These are phyloP conservation scores for Ustilaginoidea virens DNA, from an alignment of 2,329 filamentous ascomycete species.

Conservation along the genomic window DNA sequence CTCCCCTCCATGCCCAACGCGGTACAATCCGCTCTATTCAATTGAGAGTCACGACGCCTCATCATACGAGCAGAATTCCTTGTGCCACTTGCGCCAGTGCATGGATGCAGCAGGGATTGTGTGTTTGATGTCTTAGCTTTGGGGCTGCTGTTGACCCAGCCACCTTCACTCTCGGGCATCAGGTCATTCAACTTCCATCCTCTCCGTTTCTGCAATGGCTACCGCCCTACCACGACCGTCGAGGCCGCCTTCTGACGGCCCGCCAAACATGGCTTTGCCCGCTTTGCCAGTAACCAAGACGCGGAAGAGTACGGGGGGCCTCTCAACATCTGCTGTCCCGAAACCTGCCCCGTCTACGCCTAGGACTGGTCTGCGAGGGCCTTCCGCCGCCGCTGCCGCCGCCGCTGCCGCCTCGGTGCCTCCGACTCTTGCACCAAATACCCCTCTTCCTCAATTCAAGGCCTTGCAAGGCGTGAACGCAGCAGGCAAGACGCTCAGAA, in stretches of 20 bases:
- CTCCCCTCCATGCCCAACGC: too few species aligned
- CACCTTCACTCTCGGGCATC: too few species aligned
- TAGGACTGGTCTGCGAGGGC: constrained; percentile 42
- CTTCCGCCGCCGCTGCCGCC: constrained; percentile 34
- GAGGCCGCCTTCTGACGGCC: constrained; percentile 51
- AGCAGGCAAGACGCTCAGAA: constrained; percentile 57
- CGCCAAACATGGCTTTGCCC: constrained; percentile 57
- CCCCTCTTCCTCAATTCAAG: constrained; percentile 40
- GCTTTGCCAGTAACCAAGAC: constrained; percentile 60
- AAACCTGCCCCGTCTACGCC: constrained; percentile 32
- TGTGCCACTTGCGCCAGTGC: too few species aligned
- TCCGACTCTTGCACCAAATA: constrained; percentile 35
- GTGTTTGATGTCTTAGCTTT: too few species aligned
- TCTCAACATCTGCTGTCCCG: constrained; percentile 20
- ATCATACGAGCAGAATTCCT: too few species aligned
- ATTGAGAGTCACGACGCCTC: background rate
- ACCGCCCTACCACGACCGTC: constrained; percentile 52
- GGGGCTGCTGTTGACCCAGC: too few species aligned
- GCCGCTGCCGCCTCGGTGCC: constrained; percentile 32
- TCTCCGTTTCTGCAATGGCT: constrained; percentile 10
- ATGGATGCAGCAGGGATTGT: constrained; percentile 1
- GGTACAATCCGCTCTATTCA: background rate
- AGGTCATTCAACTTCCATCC: too few species aligned
- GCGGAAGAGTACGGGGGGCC: constrained; percentile 45
- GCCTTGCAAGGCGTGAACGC: constrained; percentile 38